Conservation (phyloP, 495 filamentous ascomycete species). For the Cudoniella acicularis region DNA sequence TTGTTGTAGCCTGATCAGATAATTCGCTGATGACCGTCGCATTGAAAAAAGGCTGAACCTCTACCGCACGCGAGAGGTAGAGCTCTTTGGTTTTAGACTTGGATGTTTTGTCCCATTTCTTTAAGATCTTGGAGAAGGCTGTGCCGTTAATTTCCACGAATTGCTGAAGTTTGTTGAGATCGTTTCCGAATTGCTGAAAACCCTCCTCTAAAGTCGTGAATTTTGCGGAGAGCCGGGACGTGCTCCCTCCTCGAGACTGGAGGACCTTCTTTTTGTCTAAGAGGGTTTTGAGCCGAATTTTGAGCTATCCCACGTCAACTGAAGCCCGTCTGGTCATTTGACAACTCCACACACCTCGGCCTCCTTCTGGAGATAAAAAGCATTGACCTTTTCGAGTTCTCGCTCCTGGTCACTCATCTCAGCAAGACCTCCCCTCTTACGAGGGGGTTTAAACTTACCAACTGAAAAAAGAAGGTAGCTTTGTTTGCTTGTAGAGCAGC, state of each 20-base stretch:
- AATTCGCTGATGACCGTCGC: conserved; percentile 92
- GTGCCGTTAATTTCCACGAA: conserved; percentile 98
- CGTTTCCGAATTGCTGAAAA: conserved; percentile 92
- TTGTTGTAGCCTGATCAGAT: conserved; percentile 92
- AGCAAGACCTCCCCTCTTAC: conserved; percentile 11
- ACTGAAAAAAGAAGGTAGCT: conserved; percentile 96
- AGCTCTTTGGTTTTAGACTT: conserved; percentile 98
- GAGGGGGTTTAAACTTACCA: conserved; percentile 54
- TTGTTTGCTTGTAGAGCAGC: conserved; percentile 93
- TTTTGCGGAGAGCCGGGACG: conserved; percentile 82
- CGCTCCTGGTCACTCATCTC: conserved; percentile 62
- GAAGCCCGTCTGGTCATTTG: not conserved
- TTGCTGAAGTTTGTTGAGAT: conserved; percentile 95
- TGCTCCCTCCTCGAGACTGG: conserved; percentile 66
- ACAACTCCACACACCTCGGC: conserved; percentile 66
- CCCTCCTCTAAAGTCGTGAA: conserved; percentile 94
- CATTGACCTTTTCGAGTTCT: conserved; percentile 97
- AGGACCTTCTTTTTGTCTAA: conserved; percentile 91
- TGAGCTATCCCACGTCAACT: conserved; percentile 56
- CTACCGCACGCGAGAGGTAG: conserved; percentile 91
- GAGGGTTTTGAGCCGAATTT: conserved; percentile 83
- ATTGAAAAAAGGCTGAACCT: conserved; percentile 98
- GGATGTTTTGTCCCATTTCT: conserved; percentile 99
- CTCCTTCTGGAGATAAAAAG: conserved; percentile 96
- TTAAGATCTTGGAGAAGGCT: conserved; percentile 96